These are phyloP conservation scores for Xanthoconium stramineum DNA, from an alignment of 768 basidiomycete species.

Conservation along the genomic window DNA sequence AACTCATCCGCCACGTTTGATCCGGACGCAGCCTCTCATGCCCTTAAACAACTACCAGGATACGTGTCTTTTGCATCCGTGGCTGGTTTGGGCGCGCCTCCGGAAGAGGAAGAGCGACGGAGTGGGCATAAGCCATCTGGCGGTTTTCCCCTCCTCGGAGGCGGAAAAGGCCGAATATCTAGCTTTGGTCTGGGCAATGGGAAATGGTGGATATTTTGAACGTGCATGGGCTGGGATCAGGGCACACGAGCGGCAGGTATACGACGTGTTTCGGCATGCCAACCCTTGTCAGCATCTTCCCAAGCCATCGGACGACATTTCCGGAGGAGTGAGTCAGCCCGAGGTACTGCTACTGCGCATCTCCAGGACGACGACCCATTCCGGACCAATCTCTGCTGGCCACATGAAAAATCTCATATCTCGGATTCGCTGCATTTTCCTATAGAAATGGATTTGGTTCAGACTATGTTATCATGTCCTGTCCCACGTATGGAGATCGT, in stretches of 20 bases:
- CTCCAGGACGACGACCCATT: conserved; percentile 3
- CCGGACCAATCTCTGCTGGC: background rate
- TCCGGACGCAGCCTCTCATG: conserved; percentile 56
- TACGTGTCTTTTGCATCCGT: conserved; percentile 68
- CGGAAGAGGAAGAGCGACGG: conserved; percentile 41
- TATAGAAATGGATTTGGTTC: conserved; percentile 22
- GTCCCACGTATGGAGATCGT: conserved; percentile 5
- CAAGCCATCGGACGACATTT: conserved; percentile 1
- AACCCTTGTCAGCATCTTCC: conserved; percentile 6
- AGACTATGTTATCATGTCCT: conserved; percentile 19
- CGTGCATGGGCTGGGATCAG: background rate
- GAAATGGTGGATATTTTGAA: conserved; percentile 33
- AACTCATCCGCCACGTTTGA: conserved; percentile 48
- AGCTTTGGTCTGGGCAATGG: conserved; percentile 29
- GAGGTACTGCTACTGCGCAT: conserved; percentile 1
- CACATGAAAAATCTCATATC: conserved; percentile 8
- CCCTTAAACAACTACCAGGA: conserved; percentile 53
- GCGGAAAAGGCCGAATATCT: conserved; percentile 17
- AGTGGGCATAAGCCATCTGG: conserved; percentile 18
- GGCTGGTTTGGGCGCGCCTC: conserved; percentile 63
- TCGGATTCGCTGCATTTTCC: conserved; percentile 11
- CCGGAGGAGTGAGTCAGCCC: conserved; percentile 24
- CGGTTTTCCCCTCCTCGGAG: conserved; percentile 17
- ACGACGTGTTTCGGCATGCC: conserved; percentile 7
- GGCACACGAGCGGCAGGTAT: conserved; percentile 2